Evolutionary conservation across 192 early-diverging fungal species (phyloP).

Genomic region (Funneliformis mosseae): DNA sequence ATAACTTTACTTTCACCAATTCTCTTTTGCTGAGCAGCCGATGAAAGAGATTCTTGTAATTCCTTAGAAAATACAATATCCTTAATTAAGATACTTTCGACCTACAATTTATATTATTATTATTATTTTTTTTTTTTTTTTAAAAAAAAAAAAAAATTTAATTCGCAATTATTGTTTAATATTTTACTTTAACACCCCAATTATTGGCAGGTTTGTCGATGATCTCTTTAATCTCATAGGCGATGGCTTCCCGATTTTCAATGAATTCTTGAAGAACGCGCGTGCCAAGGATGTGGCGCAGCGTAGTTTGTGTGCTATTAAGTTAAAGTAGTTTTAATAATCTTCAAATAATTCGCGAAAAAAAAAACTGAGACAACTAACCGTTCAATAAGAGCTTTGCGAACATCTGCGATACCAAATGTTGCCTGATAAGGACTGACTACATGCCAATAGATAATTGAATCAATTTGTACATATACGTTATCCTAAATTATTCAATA

Average conservation of each 20-base stretch:
- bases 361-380: conserved; percentile 25
- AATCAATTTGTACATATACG: conserved; percentile 81
- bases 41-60: conserved; percentile 79
- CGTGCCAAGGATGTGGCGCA: conserved; percentile 82
- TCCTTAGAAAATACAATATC: conserved; percentile 77
- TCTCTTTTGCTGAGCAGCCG: conserved; percentile 89
- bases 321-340: too few relatives aligned
- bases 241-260: conserved; percentile 87
- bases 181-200: conserved; percentile 78
- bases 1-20: conserved; percentile 92
- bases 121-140: too few relatives aligned
- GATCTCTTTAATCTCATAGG: conserved; percentile 80
- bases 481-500: conserved; percentile 62
- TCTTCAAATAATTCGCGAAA: neutral
- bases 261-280: conserved; percentile 85
- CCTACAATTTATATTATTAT: conserved; percentile 25
- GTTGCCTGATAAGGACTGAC: conserved; percentile 77
- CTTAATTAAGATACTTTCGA: conserved; percentile 85
- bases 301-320: conserved; percentile 79
- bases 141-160: neutral
- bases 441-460: conserved; percentile 85
- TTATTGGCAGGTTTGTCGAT: conserved; percentile 75
- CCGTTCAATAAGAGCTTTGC: conserved; percentile 79
- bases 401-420: conserved; percentile 83
- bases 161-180: neutral